Evolutionary conservation across 306 rosid species (phyloP).

Genomic region (Cucurbita maxima): DNA sequence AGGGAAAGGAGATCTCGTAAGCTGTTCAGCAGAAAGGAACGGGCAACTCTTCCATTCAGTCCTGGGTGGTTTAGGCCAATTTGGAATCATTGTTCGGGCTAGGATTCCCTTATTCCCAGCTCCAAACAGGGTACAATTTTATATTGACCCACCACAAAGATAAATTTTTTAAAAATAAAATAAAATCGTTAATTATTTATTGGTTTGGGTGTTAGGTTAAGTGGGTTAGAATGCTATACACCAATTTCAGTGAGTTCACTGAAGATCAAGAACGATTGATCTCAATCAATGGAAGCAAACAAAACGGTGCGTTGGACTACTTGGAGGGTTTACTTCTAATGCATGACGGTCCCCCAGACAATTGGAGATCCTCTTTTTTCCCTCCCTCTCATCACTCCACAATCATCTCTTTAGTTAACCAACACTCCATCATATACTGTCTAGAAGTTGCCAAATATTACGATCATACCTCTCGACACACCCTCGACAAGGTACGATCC

Average conservation of each 20-base stretch:
- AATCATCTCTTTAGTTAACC: constrained; percentile 35
- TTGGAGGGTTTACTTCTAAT: constrained; percentile 69
- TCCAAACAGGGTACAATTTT: constrained; percentile 37
- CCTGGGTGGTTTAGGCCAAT: constrained; percentile 91
- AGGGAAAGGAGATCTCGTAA: constrained; percentile 59
- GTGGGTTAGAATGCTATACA: constrained; percentile 55
- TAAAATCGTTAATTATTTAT: too few relatives aligned
- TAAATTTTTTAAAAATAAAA: too few relatives aligned
- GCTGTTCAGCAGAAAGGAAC: constrained; percentile 35
- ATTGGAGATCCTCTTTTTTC: constrained; percentile 91
- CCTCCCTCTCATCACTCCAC: constrained; percentile 50
- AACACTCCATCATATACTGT: constrained; percentile 44
- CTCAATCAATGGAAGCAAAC: constrained; percentile 14
- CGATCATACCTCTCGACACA: constrained; percentile 23
- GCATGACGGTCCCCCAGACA: constrained; percentile 58
- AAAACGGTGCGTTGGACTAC: constrained; percentile 44
- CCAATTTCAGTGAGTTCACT: constrained; percentile 29
- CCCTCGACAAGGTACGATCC: constrained; percentile 34
- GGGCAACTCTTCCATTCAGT: constrained; percentile 49
- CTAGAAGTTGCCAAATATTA: constrained; percentile 65
- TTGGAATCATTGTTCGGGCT: constrained; percentile 80
- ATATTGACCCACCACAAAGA: neutral
- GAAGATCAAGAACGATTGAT: constrained; percentile 60
- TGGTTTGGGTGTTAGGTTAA: constrained; percentile 25
- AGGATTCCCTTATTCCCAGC: constrained; percentile 59